A percentile compares a stretch with the other conserved stretches of the same genome.
Conservation (phyloP, 768 basidiomycete genomes). For the Lactifluus rugatus region DNA sequence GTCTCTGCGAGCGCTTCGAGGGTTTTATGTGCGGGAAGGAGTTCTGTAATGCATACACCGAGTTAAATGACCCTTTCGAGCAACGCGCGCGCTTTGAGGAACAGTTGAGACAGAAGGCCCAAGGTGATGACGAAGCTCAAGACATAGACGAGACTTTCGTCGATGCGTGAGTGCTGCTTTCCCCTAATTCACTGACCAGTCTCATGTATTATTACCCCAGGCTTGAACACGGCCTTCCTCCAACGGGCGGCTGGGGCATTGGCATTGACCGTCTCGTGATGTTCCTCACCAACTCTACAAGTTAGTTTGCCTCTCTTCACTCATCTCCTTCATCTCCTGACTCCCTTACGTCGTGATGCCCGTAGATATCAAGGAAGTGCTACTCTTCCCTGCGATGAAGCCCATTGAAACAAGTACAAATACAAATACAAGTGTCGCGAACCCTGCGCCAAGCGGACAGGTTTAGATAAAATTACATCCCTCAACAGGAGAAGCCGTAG, state of each 20-base stretch:
- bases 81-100: conserved; percentile 95
- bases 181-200: background rate
- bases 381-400: conserved; percentile 97
- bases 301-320: conserved; percentile 34
- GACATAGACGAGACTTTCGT: conserved; percentile 94
- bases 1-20: conserved; percentile 97
- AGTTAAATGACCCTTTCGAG: conserved; percentile 98
- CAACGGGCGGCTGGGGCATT: conserved; percentile 95
- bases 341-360: conserved; percentile 10
- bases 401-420: conserved; percentile 48
- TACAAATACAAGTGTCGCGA: conserved; percentile 26
- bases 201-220: conserved; percentile 31
- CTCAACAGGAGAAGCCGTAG: too few relatives aligned
- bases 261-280: conserved; percentile 95
- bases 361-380: conserved; percentile 90
- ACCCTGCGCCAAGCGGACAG: conserved; percentile 26
- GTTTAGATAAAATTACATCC: conserved; percentile 9
- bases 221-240: conserved; percentile 93
- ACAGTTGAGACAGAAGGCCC: conserved; percentile 87
- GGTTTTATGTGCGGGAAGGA: conserved; percentile 98
- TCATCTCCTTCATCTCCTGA: background rate
- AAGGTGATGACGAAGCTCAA: conserved; percentile 97
- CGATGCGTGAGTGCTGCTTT: conserved; percentile 59
- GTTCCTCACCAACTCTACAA: conserved; percentile 96
- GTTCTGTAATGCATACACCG: conserved; percentile 98